These are phyloP conservation scores for Metschnikowia similis DNA, from an alignment of 805 yeast genomes.

Conservation along the genomic window DNA sequence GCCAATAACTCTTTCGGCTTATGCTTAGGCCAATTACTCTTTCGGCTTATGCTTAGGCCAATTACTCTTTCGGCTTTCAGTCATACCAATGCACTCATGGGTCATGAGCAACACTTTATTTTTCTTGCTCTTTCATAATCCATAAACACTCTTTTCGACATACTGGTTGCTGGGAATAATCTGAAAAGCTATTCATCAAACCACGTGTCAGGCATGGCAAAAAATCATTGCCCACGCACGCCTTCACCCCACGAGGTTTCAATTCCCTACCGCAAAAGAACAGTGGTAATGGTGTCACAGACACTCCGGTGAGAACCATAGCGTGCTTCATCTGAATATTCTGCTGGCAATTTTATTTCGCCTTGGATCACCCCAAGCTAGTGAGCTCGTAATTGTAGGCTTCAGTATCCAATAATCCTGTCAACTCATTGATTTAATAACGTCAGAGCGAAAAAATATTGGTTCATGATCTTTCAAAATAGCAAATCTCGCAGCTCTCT, in stretches of 20 bases:
- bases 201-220: constrained; percentile 42
- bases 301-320: constrained; percentile 80
- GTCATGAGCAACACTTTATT: constrained; percentile 33
- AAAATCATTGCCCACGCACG: constrained; percentile 40
- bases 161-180: constrained; percentile 36
- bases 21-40: too few species aligned
- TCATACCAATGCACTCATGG: constrained; percentile 44
- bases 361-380: constrained; percentile 51
- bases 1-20: too few species aligned
- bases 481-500: constrained; percentile 58
- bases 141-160: constrained; percentile 34
- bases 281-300: constrained; percentile 46
- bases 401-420: constrained; percentile 71
- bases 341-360: constrained; percentile 65
- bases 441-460: constrained; percentile 85
- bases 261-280: constrained; percentile 42
- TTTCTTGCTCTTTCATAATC: constrained; percentile 31
- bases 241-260: constrained; percentile 43
- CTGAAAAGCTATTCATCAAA: constrained; percentile 42
- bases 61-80: too few species aligned
- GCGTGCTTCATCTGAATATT: constrained; percentile 87
- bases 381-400: constrained; percentile 65
- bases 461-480: constrained; percentile 72
- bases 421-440: constrained; percentile 58
- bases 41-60: too few species aligned